Conservation (phyloP, 2,329 filamentous ascomycete genomes). For the Beauveria sp. region DNA sequence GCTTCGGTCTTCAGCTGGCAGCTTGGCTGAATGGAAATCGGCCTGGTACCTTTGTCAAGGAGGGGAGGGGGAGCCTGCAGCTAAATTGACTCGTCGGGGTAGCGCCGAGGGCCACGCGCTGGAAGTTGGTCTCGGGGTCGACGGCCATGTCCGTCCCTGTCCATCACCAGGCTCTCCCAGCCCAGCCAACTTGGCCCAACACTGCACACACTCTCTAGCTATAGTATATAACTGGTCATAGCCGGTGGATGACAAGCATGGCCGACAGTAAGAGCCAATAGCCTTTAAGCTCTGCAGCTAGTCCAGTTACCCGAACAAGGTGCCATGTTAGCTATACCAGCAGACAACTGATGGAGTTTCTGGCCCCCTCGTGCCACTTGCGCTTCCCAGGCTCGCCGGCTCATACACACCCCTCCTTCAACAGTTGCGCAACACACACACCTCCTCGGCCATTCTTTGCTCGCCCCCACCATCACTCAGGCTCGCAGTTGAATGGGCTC, state of each 20-base stretch:
- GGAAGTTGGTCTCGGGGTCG: neutral
- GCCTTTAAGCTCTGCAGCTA: neutral
- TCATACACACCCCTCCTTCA: neutral
- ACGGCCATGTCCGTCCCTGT: neutral
- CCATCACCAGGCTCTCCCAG: neutral
- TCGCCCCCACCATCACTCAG: neutral
- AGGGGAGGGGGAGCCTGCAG: neutral
- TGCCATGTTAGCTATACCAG: neutral
- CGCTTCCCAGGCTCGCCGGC: neutral
- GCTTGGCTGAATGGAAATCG: neutral
- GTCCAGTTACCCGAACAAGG: neutral
- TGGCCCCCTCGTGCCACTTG: neutral
- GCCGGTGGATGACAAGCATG: neutral
- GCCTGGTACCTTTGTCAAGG: slow-evolving; percentile 8
- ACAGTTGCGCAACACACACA: neutral
- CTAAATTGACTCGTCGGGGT: neutral
- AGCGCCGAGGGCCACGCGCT: neutral
- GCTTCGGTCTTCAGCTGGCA: slow-evolving; percentile 2
- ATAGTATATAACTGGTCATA: neutral
- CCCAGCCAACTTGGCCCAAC: neutral
- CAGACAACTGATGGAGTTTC: neutral
- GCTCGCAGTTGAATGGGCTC: neutral
- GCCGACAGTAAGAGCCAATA: neutral
- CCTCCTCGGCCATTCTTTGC: neutral
- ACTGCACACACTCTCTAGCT: neutral